phyloP scores from a whole-genome alignment of 2,329 filamentous ascomycete species.

The Penicillium aurantiogriseum region DNA sequence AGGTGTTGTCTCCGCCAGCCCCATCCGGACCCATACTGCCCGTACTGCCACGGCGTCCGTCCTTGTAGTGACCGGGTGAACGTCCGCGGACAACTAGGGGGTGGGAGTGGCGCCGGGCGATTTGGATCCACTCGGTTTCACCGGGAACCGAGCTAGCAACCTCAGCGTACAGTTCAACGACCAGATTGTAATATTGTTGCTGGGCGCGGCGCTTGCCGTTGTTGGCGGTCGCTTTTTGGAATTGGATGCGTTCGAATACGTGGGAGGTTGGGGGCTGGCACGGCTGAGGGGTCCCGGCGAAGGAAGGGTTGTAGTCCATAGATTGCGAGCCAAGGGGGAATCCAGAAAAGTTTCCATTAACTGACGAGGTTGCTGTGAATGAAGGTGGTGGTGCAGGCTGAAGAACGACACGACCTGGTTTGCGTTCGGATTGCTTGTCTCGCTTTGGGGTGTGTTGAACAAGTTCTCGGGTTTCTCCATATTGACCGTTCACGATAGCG shows the following conservation, averaged over 20 bases:
- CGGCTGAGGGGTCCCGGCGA: slow-evolving; percentile 30
- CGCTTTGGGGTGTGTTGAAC: slow-evolving; percentile 90
- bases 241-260: slow-evolving; percentile 85
- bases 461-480: slow-evolving; percentile 74
- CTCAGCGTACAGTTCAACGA: slow-evolving; percentile 78
- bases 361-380: slow-evolving; percentile 27
- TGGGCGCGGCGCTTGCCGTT: slow-evolving; percentile 87
- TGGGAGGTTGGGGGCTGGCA: slow-evolving; percentile 49
- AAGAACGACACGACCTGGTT: slow-evolving; percentile 68
- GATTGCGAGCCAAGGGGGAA: slow-evolving; percentile 27
- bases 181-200: slow-evolving; percentile 89
- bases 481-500: slow-evolving; percentile 73
- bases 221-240: slow-evolving; percentile 90
- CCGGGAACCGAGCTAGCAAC: slow-evolving; percentile 48
- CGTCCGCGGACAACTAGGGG: slow-evolving; percentile 85
- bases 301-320: slow-evolving; percentile 37
- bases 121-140: slow-evolving; percentile 63
- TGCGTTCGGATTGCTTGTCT: slow-evolving; percentile 79
- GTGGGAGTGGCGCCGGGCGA: slow-evolving; percentile 70
- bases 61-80: slow-evolving; percentile 77
- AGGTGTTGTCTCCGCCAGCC: slow-evolving; percentile 46
- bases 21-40: slow-evolving; percentile 69
- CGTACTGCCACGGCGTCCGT: slow-evolving; percentile 65
- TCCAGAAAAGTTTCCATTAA: slow-evolving; percentile 23
- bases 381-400: slow-evolving; percentile 62